A percentile compares a stretch with the other conserved stretches of the same genome.
Conservation (phyloP, 2,329 filamentous ascomycete species). For the Fusarium sp. region DNA sequence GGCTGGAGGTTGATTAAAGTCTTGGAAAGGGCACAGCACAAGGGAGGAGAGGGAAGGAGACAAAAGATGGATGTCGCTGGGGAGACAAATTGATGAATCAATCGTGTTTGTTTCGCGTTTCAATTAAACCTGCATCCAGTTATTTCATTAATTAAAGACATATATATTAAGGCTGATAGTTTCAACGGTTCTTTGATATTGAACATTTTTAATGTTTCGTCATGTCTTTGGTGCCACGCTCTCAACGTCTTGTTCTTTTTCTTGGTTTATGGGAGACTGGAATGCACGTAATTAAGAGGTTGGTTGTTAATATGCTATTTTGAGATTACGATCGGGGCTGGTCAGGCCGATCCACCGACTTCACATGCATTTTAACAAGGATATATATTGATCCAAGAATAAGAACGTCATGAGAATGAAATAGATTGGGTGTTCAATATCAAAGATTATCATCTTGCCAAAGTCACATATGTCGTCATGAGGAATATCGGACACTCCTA, state of each 20-base stretch:
- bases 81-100: constrained; percentile 29
- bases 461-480: not conserved
- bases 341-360: constrained; percentile 23
- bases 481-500: not conserved
- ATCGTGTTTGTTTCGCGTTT: constrained; percentile 46
- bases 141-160: not conserved
- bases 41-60: constrained; percentile 9
- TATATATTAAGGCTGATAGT: not conserved
- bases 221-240: not conserved
- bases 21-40: not conserved
- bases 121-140: constrained; percentile 1
- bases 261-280: constrained; percentile 2
- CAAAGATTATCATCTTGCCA: no score
- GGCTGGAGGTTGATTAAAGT: constrained; percentile 1
- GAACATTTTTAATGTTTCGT: not conserved
- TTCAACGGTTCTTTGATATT: not conserved
- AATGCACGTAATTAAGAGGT: constrained; percentile 29
- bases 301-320: constrained; percentile 28
- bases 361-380: not conserved
- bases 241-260: not conserved
- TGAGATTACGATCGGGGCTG: constrained; percentile 24
- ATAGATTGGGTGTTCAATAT: no score
- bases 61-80: constrained; percentile 17
- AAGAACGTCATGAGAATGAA: not conserved
- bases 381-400: not conserved